phyloP scores from a whole-genome alignment of 129 eudicot genomes.

The Escallonia herrerae region DNA sequence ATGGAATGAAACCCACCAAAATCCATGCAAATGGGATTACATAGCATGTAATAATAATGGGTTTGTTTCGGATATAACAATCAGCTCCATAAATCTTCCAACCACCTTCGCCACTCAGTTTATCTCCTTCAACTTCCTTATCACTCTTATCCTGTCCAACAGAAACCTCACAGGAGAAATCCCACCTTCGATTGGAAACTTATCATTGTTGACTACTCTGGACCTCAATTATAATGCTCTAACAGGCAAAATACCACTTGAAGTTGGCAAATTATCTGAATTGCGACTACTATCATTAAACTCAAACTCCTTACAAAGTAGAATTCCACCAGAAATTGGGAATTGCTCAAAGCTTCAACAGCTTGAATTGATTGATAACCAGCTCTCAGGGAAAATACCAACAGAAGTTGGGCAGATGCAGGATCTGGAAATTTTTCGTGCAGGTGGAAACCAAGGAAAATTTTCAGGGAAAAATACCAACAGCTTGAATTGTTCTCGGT shows the following conservation, averaged over 20 bases:
- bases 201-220: conserved; percentile 24
- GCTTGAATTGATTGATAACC: conserved; percentile 49
- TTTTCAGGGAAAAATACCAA: conserved; percentile 51
- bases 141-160: conserved; percentile 29
- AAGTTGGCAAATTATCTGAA: conserved; percentile 30
- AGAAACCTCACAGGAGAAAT: conserved; percentile 43
- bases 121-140: conserved; percentile 37
- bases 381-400: conserved; percentile 32
- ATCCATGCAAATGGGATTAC: too few relatives aligned
- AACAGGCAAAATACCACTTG: conserved; percentile 37
- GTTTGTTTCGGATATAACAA: too few relatives aligned
- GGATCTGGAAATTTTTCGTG: conserved; percentile 36
- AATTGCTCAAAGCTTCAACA: conserved; percentile 32
- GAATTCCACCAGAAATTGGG: conserved; percentile 35
- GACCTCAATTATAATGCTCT: conserved; percentile 50
- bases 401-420: conserved; percentile 23
- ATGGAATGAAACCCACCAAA: too few relatives aligned
- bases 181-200: conserved; percentile 31
- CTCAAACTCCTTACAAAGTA: conserved; percentile 39
- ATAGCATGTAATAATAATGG: too few relatives aligned
- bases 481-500: too few relatives aligned
- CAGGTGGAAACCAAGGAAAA: conserved; percentile 49
- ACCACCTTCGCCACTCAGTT: too few relatives aligned
- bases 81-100: too few relatives aligned
- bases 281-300: conserved; percentile 33